Base-by-base conservation (phyloP, 2,329 filamentous ascomycete species). In the Zymoseptoria passerinii region DNA sequence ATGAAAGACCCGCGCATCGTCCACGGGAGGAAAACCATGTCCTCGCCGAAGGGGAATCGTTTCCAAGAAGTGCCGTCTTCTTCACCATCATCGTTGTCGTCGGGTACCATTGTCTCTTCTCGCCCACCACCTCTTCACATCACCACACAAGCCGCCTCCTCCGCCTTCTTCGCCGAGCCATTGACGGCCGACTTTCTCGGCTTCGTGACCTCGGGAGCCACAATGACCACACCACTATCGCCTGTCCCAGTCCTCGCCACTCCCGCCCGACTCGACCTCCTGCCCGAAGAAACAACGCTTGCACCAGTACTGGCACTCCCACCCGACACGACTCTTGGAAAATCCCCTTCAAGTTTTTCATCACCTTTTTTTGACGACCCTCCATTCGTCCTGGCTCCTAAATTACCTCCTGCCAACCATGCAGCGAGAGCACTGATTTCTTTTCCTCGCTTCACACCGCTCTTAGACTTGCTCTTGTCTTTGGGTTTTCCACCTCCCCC, bases 321-420 rank as follows among this genome's bases (percentile, higher is more conserved):
- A 44, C 16, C 35, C 13, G 35, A 44, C 16, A 44, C 35, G 35
- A 44, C 35, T 44, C 35, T 44, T 4, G 35, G n/a, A 44, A 44
- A 13, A 13, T 13, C 35, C 35, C 13, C 35, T 44, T 44, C 35
- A 16, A 44, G 35, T 52, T 52, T 52, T 52, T 52, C 50, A 52
- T 52, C 50, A 8, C 23, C 50, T 52, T 52, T 52, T 52, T 52
- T 52, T 52, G 50, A 52, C 50, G 50, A 13, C 5, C 35, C 35
- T 4, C 35, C 35, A 44, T 16, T 16, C 50, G 23, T 52, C 28
- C 59, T 59, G 4, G 61, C 57, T 57, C 58, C 60, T 35, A 65
- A 35, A 20, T 57, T 57, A 3, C 66, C 66, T 29, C 67, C 67
- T 29, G 64, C 65, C 54, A 70, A 67, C 68, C 68, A 70, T 19